Evolutionary conservation across 768 basidiomycete species (phyloP), one percentile per base, ranked within the genome.

Genomic region (Crassisporium funariophilum): DNA sequence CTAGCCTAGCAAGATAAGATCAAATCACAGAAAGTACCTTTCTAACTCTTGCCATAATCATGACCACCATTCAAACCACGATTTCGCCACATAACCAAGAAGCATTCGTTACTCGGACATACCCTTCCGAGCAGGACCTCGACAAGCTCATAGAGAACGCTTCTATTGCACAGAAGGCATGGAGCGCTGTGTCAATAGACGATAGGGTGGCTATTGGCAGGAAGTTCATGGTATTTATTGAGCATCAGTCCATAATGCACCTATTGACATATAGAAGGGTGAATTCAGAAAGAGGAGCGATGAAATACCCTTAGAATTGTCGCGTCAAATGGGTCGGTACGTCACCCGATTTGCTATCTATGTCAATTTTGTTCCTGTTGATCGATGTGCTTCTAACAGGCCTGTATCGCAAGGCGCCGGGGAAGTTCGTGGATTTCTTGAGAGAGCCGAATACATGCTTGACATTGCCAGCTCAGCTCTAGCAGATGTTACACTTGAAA

Each of bases 261-360:
- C 24, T 41, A 24, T 13, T 41, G 4, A 31, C 16, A 12, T 35
- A 35, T 25, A 46, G 33, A 49, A 78, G 76, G 74, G 75, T 12
- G 78, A 75, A 47, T 82, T 83, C 50, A 73, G 70, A 53, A 64
- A 64, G 4, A 67, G 74, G 62, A 58, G 63, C 6, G 79, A 87
- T 13, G 80, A 88, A 22, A 78, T 91, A 11, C 81, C 83, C 0
- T 59, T 78, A 23, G 94, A 98, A 56, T 72, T 98, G 42, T 84
- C 92, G 0, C 55, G 84, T 42, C 91, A 97, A 68, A 98, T 99
- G 88, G 95, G 95, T 27, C 74, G 93, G 91, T 91, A 50, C 54
- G 82, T 66, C 24, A 21, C 34, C n/a, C 29, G 31, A 12, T 41
- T 36, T 45, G 15, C 39, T 19, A 24, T 27, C 3, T 5, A 21